These are phyloP conservation scores for Trichoderma reesei DNA, from an alignment of 495 filamentous ascomycete species.

Conservation along the genomic window DNA sequence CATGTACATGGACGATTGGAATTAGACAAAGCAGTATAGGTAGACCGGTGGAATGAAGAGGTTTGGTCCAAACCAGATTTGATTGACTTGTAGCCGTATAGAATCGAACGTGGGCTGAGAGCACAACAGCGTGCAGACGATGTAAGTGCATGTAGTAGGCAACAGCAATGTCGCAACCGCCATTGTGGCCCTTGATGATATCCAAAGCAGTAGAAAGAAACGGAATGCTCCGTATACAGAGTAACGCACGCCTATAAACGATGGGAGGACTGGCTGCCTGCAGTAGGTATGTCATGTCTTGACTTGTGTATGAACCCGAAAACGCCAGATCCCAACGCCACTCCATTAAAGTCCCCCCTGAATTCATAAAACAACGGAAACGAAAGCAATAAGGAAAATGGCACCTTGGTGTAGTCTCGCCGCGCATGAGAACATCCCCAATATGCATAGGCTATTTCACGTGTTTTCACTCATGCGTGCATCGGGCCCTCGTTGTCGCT, in stretches of 20 bases:
- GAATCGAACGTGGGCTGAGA: no score
- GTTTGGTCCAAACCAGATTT: not conserved
- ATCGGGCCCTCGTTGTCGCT: constrained; percentile 43
- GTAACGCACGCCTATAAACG: not conserved
- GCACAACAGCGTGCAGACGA: no score
- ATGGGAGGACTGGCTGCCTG: not conserved
- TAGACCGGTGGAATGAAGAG: not conserved
- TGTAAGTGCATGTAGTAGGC: no score
- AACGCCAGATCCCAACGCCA: not conserved
- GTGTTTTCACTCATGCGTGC: constrained; percentile 19
- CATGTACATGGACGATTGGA: not conserved
- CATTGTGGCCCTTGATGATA: not conserved
- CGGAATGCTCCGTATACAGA: not conserved
- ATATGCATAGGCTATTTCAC: not conserved
- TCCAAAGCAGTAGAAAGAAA: not conserved
- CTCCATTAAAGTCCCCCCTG: not conserved
- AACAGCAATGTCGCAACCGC: no score
- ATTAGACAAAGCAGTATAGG: not conserved
- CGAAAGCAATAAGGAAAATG: not conserved
- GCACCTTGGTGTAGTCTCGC: not conserved
- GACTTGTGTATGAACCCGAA: not conserved
- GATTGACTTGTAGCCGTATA: not conserved
- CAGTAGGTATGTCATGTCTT: not conserved
- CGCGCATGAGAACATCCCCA: not conserved
- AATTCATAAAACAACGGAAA: not conserved